Evolutionary conservation across 495 filamentous ascomycete species (phyloP).

Genomic region (Daldinia childiae): DNA sequence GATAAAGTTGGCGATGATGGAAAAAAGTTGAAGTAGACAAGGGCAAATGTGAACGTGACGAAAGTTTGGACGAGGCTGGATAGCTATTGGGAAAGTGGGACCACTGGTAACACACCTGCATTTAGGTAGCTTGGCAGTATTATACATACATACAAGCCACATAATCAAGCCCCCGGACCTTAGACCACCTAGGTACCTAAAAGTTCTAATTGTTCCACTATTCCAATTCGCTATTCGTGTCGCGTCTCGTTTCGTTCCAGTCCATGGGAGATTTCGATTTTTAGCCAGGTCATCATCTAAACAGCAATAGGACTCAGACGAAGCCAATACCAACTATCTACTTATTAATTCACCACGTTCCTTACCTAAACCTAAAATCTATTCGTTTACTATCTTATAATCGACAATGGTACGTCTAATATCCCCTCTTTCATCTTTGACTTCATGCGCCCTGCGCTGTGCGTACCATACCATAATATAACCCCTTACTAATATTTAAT

Average conservation of each 20-base stretch:
- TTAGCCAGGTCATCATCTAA: conserved; percentile 31
- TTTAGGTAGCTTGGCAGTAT: neutral
- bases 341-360: conserved; percentile 4
- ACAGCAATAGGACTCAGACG: neutral
- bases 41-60: conserved; percentile 6
- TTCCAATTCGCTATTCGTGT: conserved; percentile 21
- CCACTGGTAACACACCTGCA: neutral
- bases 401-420: conserved; percentile 51
- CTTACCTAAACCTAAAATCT: conserved; percentile 4
- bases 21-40: conserved; percentile 18
- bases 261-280: conserved; percentile 2
- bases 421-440: neutral
- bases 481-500: conserved; percentile 29
- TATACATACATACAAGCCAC: neutral
- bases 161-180: neutral
- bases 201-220: conserved; percentile 10
- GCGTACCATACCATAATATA: neutral
- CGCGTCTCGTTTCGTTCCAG: conserved; percentile 26
- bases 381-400: conserved; percentile 17
- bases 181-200: too few species aligned
- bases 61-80: conserved; percentile 38
- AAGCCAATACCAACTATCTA: neutral
- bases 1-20: neutral
- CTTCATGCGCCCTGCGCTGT: neutral
- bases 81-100: conserved; percentile 12